phyloP scores from a whole-genome alignment of 495 filamentous ascomycete genomes.

The Xylaria grammica region DNA sequence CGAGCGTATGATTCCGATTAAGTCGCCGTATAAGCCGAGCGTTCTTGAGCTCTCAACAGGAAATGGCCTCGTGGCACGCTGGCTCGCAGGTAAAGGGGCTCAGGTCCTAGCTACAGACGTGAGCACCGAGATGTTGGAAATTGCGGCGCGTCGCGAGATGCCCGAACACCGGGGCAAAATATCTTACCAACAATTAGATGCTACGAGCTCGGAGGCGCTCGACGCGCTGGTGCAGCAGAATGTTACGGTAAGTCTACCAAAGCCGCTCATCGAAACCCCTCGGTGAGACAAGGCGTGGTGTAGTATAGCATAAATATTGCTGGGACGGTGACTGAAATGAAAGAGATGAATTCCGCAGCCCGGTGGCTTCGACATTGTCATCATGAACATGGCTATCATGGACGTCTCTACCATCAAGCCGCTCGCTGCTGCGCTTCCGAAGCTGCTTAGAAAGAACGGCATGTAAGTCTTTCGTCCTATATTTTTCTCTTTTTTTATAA shows the following conservation, averaged over 20 bases:
- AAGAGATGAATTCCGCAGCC: not conserved
- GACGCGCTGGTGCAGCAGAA: constrained; percentile 26
- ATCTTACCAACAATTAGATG: constrained; percentile 37
- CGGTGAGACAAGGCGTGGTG: no score
- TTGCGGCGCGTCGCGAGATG: constrained; percentile 29
- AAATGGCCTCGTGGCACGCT: constrained; percentile 48
- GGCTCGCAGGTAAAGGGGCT: constrained; percentile 35
- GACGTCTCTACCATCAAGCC: constrained; percentile 44
- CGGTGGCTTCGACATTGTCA: constrained; percentile 39
- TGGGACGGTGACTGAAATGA: not conserved
- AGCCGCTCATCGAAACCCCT: not conserved
- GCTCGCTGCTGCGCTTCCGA: constrained; percentile 39
- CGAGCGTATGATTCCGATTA: constrained; percentile 32
- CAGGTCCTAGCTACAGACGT: constrained; percentile 47
- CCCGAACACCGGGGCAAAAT: constrained; percentile 30
- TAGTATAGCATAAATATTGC: not conserved
- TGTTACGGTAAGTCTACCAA: not conserved
- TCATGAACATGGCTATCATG: constrained; percentile 55
- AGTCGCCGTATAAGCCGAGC: constrained; percentile 26
- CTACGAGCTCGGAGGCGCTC: constrained; percentile 38
- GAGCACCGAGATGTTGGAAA: constrained; percentile 36
- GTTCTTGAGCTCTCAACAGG: constrained; percentile 50
- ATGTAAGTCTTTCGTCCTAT: constrained; percentile 35
- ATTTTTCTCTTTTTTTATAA: not conserved
- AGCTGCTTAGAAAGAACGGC: constrained; percentile 42